Conservation (phyloP, 1,284 basidiomycete genomes). For the Irpex lacteus region DNA sequence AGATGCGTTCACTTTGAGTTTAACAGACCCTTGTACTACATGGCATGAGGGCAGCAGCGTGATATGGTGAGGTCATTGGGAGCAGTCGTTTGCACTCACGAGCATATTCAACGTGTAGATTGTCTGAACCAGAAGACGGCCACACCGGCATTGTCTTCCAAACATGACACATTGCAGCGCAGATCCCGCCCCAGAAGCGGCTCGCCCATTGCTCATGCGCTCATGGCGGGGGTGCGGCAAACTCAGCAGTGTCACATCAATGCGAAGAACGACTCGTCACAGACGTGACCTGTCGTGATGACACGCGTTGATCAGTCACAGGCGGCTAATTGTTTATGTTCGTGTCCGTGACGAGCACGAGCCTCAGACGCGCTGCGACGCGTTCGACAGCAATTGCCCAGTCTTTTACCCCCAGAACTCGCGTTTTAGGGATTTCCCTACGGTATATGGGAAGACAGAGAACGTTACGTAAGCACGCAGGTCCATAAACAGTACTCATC, state of each 20-base stretch:
- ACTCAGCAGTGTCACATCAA: neutral
- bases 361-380: constrained; percentile 20
- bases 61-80: too few relatives aligned
- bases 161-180: too few relatives aligned
- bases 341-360: constrained; percentile 7
- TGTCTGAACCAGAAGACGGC: too few relatives aligned
- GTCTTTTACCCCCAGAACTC: constrained; percentile 7
- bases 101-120: too few relatives aligned
- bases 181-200: too few relatives aligned
- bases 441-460: constrained; percentile 62
- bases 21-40: neutral
- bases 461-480: constrained; percentile 50
- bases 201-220: neutral
- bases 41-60: neutral
- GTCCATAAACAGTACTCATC: too few relatives aligned
- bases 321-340: constrained; percentile 7
- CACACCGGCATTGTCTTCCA: too few relatives aligned
- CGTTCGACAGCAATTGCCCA: constrained; percentile 17
- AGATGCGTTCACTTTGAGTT: neutral
- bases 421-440: constrained; percentile 1
- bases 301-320: neutral
- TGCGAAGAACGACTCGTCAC: constrained; percentile 3
- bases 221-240: neutral
- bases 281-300: constrained; percentile 2
- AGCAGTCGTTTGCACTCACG: too few relatives aligned